A percentile compares a stretch with the other conserved stretches of the same genome.
Conservation (phyloP, 352 stramenopile genomes). For the Thalassiosira hispida region DNA sequence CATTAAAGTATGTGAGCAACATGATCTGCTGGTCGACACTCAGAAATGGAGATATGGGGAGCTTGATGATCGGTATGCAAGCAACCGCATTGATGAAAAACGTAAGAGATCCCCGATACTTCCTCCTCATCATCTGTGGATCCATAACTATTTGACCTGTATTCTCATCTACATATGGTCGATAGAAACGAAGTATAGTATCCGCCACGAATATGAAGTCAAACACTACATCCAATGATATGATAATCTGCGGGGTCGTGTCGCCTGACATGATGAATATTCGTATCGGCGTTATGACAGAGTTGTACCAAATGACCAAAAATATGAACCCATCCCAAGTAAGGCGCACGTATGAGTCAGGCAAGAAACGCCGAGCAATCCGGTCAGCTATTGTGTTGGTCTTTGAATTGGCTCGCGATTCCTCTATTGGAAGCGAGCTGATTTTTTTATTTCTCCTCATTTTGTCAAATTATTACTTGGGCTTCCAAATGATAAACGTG, state of each 20-base stretch:
- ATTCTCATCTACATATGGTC: conserved; percentile 62
- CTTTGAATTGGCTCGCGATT: neutral
- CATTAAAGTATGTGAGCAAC: conserved; percentile 47
- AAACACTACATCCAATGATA: conserved; percentile 60
- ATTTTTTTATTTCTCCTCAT: conserved; percentile 7
- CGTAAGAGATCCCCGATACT: conserved; percentile 44
- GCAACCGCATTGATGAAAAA: conserved; percentile 67
- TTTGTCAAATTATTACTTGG: neutral
- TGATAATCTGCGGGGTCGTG: conserved; percentile 38
- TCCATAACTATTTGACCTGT: conserved; percentile 61
- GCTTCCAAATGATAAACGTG: neutral
- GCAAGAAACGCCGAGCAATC: conserved; percentile 42
- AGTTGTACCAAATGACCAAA: conserved; percentile 73
- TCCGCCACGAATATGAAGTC: conserved; percentile 70
- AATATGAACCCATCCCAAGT: conserved; percentile 71
- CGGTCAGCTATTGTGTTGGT: neutral
- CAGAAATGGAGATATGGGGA: conserved; percentile 40
- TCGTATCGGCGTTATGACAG: conserved; percentile 63
- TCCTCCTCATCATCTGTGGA: conserved; percentile 44
- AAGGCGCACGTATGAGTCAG: conserved; percentile 48
- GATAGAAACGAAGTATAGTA: conserved; percentile 58
- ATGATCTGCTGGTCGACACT: conserved; percentile 21
- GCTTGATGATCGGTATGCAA: conserved; percentile 62
- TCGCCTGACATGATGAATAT: conserved; percentile 65
- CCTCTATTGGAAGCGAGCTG: neutral